These are phyloP conservation scores for Alliaria petiolata DNA, from an alignment of 345 rosid species.

Conservation along the genomic window DNA sequence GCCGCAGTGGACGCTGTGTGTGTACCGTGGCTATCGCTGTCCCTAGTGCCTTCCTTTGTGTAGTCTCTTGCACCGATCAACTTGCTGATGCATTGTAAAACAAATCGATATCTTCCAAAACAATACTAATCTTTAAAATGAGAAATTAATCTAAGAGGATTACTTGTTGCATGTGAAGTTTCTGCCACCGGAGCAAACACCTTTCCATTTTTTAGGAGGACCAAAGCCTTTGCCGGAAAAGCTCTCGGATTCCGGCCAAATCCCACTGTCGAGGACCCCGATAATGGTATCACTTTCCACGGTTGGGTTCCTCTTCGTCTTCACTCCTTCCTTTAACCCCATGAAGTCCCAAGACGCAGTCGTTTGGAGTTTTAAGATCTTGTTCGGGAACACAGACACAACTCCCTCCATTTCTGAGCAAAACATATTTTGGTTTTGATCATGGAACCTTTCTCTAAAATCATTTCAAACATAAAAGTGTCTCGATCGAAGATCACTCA, in stretches of 20 bases:
- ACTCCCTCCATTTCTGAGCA: conserved; percentile 36
- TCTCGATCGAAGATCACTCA: conserved; percentile 10
- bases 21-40: conserved; percentile 40
- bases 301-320: not conserved
- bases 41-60: conserved; percentile 20
- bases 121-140: not conserved
- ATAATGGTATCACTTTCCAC: conserved; percentile 37
- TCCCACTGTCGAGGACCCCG: conserved; percentile 41
- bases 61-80: conserved; percentile 53
- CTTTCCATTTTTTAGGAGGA: conserved; percentile 54
- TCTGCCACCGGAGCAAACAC: conserved; percentile 36
- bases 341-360: conserved; percentile 61
- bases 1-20: conserved; percentile 58
- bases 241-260: conserved; percentile 52
- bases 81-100: conserved; percentile 31
- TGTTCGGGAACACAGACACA: conserved; percentile 46
- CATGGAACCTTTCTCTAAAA: not conserved
- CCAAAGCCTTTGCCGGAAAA: conserved; percentile 45
- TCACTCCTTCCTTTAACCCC: conserved; percentile 37
- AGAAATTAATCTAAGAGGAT: not conserved
- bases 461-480: not conserved
- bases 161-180: conserved; percentile 62
- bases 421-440: not conserved
- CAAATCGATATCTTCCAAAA: not conserved
- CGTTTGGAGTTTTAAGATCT: conserved; percentile 32